Evolutionary conservation across 805 yeast genomes (phyloP), one percentile per base, ranked within the genome.

Genomic region (Yamadazyma endophytica): DNA sequence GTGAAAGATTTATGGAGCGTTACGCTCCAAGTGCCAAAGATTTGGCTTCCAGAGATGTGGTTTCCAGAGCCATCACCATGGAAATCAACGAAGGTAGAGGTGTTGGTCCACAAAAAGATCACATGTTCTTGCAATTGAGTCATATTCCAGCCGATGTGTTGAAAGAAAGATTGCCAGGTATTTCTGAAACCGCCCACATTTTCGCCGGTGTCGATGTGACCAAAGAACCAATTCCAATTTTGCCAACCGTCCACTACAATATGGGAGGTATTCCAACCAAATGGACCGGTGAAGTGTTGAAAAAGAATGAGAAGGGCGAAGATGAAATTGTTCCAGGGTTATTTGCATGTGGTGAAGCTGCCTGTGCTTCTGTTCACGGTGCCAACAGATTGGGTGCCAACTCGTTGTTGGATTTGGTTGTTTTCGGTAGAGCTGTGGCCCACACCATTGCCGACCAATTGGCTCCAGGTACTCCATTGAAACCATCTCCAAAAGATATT

Each of bases 261-360:
- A 90, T 90, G 98, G 98, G 98, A 66, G 97, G 97, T 79, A 86
- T 90, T 47, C 98, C 98, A 63, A 92, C 98, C 47, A 86, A 82
- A 64, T 92, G 87, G 83, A 84, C 82, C 46, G 98, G 97, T 72
- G 97, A 90, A 70, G 97, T 79, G 32, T 59, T 90, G 42, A 86
- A 86, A 28, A 56, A 82, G 51, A 87, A 83, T 56, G 90, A 76
- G 56, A 68, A 75, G 45, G 98, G 98, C 50, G 79, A 90, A 53
- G 98, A 92, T 61, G 77, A 74, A 56, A 77, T 83, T 47, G 92
- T 90, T 41, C 92, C 90, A 54, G 98, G 98, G 54, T 74, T 90
- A 49, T 75, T 77, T 61, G 97, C 98, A 11, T 88, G 97, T 72
- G 98, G 98, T 75, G 98, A 90, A 73, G 89, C 95, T 46, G 98